Conservation (phyloP, 331 rosid genomes). For the Quercus lobata region DNA sequence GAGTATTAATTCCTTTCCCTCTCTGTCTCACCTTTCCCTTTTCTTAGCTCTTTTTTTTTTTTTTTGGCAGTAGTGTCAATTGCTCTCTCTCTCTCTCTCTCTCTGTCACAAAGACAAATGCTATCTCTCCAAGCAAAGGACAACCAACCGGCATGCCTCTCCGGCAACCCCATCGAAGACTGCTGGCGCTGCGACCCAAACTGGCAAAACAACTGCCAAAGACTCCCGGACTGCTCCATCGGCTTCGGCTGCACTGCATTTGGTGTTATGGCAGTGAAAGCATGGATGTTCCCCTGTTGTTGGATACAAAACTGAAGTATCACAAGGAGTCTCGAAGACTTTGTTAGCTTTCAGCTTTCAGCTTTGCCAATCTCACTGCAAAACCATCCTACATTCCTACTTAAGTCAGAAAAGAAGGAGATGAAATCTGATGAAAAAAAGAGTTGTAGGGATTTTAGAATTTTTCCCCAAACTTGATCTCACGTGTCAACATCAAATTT, state of each 20-base stretch:
- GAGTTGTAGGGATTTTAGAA: too few species aligned
- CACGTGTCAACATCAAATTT: too few species aligned
- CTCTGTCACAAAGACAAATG: slow-evolving; percentile 25
- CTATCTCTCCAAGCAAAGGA: slow-evolving; percentile 28
- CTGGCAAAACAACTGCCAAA: slow-evolving; percentile 66
- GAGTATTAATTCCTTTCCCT: background rate
- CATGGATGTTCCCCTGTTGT: slow-evolving; percentile 81
- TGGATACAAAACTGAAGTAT: slow-evolving; percentile 73
- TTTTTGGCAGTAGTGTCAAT: background rate
- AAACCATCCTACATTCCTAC: background rate
- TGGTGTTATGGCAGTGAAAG: slow-evolving; percentile 80
- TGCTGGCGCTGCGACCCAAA: slow-evolving; percentile 82
- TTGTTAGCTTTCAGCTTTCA: slow-evolving; percentile 24
- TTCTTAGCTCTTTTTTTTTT: too few species aligned
- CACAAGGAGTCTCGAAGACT: slow-evolving; percentile 56
- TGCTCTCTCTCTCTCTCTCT: slow-evolving; percentile 28
- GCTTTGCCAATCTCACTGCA: slow-evolving; percentile 70
- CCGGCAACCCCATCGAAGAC: slow-evolving; percentile 94
- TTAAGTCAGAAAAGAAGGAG: background rate
- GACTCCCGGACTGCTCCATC: slow-evolving; percentile 78
- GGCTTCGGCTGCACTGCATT: slow-evolving; percentile 74
- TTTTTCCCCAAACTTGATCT: too few species aligned
- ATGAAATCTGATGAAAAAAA: too few species aligned
- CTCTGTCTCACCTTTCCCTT: background rate
- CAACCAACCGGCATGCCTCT: slow-evolving; percentile 34